Base-by-base conservation (phyloP, 305 asterid species). In the Ajuga reptans region DNA sequence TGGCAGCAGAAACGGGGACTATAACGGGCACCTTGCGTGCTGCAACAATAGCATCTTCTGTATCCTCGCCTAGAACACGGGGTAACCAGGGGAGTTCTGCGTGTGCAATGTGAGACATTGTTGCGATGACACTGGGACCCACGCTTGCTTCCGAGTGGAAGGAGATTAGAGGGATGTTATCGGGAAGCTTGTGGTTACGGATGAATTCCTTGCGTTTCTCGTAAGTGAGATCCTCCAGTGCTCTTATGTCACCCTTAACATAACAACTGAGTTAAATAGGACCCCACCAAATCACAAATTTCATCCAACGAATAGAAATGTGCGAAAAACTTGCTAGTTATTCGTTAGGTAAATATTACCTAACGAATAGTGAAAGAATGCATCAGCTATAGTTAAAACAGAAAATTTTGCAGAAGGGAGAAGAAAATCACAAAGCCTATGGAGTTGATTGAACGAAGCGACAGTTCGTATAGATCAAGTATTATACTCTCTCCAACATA, bases 81-180 rank as follows among this genome's bases (percentile, higher is more conserved):
- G 94, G 87, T 47, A 91, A 73, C 92, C 88, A 78, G 4, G 92
- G 96, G 50, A 88, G 91, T 69, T 89, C 95, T 0, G 97, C 96
- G 1, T 92, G 97, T 18, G 98, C 97, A 7, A 92, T 81, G 81
- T 81, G 95, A 5, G 97, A 84, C 98, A 92, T 73, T 49, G 95
- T 84, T 10, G 96, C 82, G 0, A 88, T 55, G 51, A 90, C 97
- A 4, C 87, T 82, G 3, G 92, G 97, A 0, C 80, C 84, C 15
- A 84, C 80, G 2, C 87, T 79, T 1, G 95, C 97, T 77, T 92
- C 93, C 0, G 98, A 90, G 27, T 88, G 88, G 78, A 92, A 90
- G 14, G 96, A 92, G 57, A 92, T 75, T 36, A 88, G 72, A 46
- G 97, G 97, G 66, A 92, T 84, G 46, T 80, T 82, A 1, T 81